A percentile compares a stretch with the other conserved stretches of the same genome.
Conservation (phyloP, 2,329 filamentous ascomycete species). For the Ophiostoma tasmaniense region DNA sequence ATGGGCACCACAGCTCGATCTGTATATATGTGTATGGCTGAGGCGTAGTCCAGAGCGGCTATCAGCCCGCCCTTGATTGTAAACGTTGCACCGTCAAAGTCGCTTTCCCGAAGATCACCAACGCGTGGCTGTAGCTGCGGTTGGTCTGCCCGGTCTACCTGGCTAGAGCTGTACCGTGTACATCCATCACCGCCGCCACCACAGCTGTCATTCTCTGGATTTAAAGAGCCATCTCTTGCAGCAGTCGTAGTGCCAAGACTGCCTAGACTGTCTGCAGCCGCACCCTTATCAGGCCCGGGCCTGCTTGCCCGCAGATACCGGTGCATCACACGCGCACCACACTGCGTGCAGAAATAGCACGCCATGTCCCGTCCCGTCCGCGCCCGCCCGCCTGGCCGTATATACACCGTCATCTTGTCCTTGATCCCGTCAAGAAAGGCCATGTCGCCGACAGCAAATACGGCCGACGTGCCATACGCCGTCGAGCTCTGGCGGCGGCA, state of each 20-base stretch:
- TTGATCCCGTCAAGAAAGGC: constrained; percentile 14
- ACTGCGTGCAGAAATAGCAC: constrained; percentile 27
- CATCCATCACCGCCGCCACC: constrained; percentile 11
- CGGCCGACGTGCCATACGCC: constrained; percentile 20
- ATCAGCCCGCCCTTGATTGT: constrained; percentile 39
- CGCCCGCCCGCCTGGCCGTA: not conserved
- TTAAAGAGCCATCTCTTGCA: not conserved
- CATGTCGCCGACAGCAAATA: constrained; percentile 14
- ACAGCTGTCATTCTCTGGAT: not conserved
- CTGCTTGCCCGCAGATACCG: constrained; percentile 14
- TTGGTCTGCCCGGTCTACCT: no score
- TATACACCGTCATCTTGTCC: constrained; percentile 11
- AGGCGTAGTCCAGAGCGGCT: constrained; percentile 33
- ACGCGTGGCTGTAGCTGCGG: not conserved
- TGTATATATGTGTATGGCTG: constrained; percentile 38
- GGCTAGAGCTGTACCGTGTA: not conserved
- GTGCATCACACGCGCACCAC: constrained; percentile 41
- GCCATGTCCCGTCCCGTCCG: constrained; percentile 12
- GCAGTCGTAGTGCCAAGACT: no score
- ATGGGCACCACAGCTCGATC: constrained; percentile 7
- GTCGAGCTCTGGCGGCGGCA: constrained; percentile 58
- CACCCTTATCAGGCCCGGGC: not conserved
- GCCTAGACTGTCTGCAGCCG: not conserved
- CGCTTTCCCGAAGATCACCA: not conserved
- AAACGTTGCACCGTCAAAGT: constrained; percentile 24